Conservation (phyloP, 352 stramenopile genomes). For the Thraustochytrium aureum region DNA sequence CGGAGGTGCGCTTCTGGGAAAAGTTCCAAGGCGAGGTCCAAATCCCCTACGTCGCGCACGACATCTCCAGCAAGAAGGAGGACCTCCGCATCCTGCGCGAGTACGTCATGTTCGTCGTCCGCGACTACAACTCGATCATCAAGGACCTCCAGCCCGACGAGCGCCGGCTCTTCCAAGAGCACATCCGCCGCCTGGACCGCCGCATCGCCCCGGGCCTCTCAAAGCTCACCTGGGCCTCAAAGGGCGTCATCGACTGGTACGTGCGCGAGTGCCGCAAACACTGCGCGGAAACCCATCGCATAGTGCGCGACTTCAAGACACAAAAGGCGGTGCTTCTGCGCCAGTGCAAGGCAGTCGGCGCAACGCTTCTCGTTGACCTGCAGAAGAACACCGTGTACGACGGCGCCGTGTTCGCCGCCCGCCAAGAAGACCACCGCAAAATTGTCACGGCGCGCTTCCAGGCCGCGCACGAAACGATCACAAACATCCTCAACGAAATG, state of each 20-base stretch:
- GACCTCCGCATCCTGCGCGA: slow-evolving; percentile 83
- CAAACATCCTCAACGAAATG: slow-evolving; percentile 80
- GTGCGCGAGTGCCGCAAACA: slow-evolving; percentile 79
- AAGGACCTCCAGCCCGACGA: slow-evolving; percentile 83
- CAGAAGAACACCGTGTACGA: slow-evolving; percentile 91
- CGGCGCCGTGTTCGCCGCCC: slow-evolving; percentile 84
- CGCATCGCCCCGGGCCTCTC: slow-evolving; percentile 84
- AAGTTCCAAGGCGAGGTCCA: slow-evolving; percentile 79
- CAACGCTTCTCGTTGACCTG: slow-evolving; percentile 83
- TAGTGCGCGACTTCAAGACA: slow-evolving; percentile 61
- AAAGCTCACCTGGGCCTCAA: slow-evolving; percentile 81
- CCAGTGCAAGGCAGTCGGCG: slow-evolving; percentile 74
- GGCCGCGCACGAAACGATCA: slow-evolving; percentile 76
- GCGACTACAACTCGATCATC: slow-evolving; percentile 93
- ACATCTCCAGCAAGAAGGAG: slow-evolving; percentile 88
- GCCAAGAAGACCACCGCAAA: slow-evolving; percentile 82
- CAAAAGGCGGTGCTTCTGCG: slow-evolving; percentile 56
- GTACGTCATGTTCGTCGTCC: slow-evolving; percentile 90
- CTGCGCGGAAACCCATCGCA: slow-evolving; percentile 58
- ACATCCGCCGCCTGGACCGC: slow-evolving; percentile 89
- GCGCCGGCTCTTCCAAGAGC: slow-evolving; percentile 86
- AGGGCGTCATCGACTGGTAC: slow-evolving; percentile 85
- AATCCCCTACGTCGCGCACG: slow-evolving; percentile 91
- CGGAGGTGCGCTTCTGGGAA: slow-evolving; percentile 78
- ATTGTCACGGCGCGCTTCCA: slow-evolving; percentile 56